Percentiles rank a stretch among this genome's conserved stretches.
phyloP scores from a whole-genome alignment of 352 stramenopile genomes.

The Globisporangium paroecandrum region DNA sequence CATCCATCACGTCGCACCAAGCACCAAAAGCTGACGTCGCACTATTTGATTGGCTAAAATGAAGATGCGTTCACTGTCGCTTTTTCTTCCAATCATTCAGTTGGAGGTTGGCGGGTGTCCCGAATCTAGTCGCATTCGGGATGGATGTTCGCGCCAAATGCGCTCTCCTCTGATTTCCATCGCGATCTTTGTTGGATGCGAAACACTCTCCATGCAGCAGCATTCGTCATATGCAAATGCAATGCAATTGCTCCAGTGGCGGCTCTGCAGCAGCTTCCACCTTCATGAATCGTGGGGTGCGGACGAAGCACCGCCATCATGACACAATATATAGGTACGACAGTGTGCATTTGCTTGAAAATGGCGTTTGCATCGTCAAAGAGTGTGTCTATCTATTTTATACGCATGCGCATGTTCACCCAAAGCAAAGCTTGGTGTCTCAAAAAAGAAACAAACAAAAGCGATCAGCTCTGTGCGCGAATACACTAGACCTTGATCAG shows the following conservation, averaged over 20 bases:
- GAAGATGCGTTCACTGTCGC: background rate
- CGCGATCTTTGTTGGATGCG: too few species aligned
- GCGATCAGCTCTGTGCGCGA: background rate
- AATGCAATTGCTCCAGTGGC: too few species aligned
- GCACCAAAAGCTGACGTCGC: slow-evolving; percentile 11
- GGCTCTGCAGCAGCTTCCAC: too few species aligned
- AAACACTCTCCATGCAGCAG: too few species aligned
- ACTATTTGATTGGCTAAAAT: slow-evolving; percentile 5
- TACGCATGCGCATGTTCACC: background rate
- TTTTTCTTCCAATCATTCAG: slow-evolving; percentile 8
- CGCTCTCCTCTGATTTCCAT: background rate
- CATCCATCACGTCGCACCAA: slow-evolving; percentile 11
- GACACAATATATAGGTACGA: too few species aligned
- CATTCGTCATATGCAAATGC: too few species aligned
- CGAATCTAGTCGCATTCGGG: background rate
- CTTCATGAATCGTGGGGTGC: too few species aligned
- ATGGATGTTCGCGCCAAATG: background rate
- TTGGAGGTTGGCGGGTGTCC: background rate
- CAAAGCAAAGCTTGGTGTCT: background rate
- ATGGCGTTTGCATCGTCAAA: background rate
- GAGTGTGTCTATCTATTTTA: background rate
- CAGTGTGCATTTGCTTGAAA: too few species aligned
- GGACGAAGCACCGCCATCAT: too few species aligned
- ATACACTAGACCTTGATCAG: background rate
- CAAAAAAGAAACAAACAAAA: background rate